phyloP scores from a whole-genome alignment of 768 basidiomycete genomes.

The Multifurca ochricompacta region DNA sequence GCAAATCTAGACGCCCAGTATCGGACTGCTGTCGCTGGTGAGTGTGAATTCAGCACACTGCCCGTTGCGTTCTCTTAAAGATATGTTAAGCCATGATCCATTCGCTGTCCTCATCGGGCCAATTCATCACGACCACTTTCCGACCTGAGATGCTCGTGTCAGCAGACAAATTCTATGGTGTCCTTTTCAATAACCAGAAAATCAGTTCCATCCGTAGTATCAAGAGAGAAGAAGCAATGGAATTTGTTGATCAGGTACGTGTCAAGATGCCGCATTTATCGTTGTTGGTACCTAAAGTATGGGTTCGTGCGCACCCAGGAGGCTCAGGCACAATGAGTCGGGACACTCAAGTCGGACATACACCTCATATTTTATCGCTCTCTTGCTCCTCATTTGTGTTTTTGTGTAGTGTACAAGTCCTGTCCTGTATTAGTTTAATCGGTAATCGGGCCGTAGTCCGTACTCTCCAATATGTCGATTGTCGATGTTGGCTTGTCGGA shows the following conservation, averaged over 20 bases:
- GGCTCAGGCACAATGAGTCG: constrained; percentile 39
- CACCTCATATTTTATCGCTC: background rate
- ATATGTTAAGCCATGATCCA: constrained; percentile 76
- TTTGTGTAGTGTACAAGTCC: no score
- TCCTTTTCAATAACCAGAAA: constrained; percentile 93
- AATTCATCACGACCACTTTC: constrained; percentile 99
- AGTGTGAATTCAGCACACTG: constrained; percentile 26
- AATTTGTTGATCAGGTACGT: constrained; percentile 85
- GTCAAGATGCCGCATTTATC: background rate
- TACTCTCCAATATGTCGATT: no score
- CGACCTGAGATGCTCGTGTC: constrained; percentile 93
- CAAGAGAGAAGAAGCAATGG: constrained; percentile 83
- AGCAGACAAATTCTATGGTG: constrained; percentile 96
- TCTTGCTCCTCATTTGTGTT: background rate
- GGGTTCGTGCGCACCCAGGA: constrained; percentile 29
- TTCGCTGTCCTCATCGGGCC: constrained; percentile 75
- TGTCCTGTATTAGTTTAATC: background rate
- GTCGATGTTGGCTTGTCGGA: no score
- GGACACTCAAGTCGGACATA: background rate
- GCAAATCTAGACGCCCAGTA: constrained; percentile 98
- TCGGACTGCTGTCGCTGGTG: constrained; percentile 91
- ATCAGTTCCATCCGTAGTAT: constrained; percentile 85
- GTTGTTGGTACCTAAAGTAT: background rate
- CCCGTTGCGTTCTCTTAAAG: background rate
- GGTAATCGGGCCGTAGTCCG: no score